Percentiles rank a stretch among this genome's conserved stretches.
Evolutionary conservation across 2,329 filamentous ascomycete species (phyloP).

Genomic region (Chaetomiaceae sp.): DNA sequence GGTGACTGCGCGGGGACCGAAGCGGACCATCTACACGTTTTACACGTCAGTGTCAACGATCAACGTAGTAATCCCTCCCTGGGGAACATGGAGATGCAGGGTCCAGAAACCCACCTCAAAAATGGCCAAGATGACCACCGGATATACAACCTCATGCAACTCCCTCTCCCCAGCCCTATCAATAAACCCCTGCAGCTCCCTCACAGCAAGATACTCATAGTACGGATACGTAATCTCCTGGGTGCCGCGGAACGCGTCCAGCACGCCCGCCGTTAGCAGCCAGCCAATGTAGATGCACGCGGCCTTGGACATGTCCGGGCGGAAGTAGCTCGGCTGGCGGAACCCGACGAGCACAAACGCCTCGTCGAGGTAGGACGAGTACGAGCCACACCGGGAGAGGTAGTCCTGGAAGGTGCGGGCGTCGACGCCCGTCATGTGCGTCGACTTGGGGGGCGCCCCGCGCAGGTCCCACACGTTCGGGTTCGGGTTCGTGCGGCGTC

Average conservation of each 20-base stretch:
- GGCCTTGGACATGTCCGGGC: slow-evolving; percentile 2
- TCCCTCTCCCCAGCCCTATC: background rate
- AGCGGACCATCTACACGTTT: background rate
- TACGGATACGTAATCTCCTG: background rate
- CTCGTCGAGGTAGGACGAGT: slow-evolving; percentile 2
- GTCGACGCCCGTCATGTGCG: slow-evolving; percentile 6
- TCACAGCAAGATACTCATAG: slow-evolving; percentile 2
- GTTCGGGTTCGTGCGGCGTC: background rate
- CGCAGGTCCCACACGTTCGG: background rate
- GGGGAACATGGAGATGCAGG: too few relatives aligned
- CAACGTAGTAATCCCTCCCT: background rate
- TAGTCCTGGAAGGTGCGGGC: background rate
- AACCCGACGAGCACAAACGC: background rate
- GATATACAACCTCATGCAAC: slow-evolving; percentile 5
- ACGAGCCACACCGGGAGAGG: background rate
- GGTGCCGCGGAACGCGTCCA: background rate
- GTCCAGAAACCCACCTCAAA: background rate
- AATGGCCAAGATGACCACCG: slow-evolving; percentile 1
- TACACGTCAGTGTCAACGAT: background rate
- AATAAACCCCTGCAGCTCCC: background rate
- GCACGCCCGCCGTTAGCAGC: slow-evolving; percentile 1
- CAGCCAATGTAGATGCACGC: slow-evolving; percentile 6
- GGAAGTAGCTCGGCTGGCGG: background rate
- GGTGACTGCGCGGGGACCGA: background rate
- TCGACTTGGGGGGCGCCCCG: background rate